Conservation (phyloP, 495 filamentous ascomycete genomes). For the Clavariopsis aquatica region DNA sequence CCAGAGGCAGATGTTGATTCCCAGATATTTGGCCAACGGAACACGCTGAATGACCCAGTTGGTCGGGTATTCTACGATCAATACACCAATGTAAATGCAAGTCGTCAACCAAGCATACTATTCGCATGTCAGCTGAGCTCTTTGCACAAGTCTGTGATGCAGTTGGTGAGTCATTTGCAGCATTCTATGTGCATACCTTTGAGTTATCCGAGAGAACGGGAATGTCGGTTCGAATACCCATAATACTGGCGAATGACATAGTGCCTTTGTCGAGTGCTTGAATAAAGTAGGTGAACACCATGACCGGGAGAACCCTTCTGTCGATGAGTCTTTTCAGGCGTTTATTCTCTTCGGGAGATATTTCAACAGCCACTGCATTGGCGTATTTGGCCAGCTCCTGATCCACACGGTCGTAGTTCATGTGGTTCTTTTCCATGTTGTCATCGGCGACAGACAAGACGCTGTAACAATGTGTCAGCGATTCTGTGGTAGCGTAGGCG, state of each 20-base stretch:
- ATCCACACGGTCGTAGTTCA: conserved; percentile 59
- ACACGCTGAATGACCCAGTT: conserved; percentile 60
- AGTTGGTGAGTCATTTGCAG: neutral
- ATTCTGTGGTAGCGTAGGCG: no score
- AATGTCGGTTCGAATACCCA: conserved; percentile 53
- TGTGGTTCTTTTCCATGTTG: conserved; percentile 51
- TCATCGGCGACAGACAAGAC: conserved; percentile 45
- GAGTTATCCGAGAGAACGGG: conserved; percentile 54
- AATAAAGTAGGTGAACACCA: conserved; percentile 65
- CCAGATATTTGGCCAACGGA: conserved; percentile 60
- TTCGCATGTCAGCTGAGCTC: conserved; percentile 39
- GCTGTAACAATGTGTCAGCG: no score
- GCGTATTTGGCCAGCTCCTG: conserved; percentile 66
- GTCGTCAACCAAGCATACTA: conserved; percentile 72
- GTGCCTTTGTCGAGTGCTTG: conserved; percentile 56
- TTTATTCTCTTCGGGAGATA: conserved; percentile 57
- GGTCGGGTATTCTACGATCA: conserved; percentile 51
- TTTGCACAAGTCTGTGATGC: neutral
- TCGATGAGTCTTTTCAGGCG: conserved; percentile 56
- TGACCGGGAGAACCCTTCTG: conserved; percentile 52
- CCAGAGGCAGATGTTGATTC: conserved; percentile 63
- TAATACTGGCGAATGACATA: conserved; percentile 27
- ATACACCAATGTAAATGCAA: conserved; percentile 72
- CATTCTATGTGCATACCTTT: conserved; percentile 51
- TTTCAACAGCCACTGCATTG: conserved; percentile 50